phyloP scores from a whole-genome alignment of 768 basidiomycete species.

The Coprinopsis cinerea region DNA sequence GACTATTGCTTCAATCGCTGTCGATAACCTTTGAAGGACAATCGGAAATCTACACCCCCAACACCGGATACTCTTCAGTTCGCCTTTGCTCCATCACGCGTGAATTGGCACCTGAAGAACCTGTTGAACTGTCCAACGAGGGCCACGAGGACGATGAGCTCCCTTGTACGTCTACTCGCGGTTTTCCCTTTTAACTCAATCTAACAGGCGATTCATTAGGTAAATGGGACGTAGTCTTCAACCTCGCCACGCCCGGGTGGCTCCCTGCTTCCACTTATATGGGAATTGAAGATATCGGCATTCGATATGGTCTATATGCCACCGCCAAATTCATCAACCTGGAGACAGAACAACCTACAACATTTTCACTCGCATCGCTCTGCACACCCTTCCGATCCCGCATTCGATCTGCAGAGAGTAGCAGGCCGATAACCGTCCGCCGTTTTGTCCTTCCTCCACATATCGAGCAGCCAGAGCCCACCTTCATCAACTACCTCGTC shows the following conservation, averaged over 20 bases:
- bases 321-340: conserved; percentile 51
- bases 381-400: conserved; percentile 53
- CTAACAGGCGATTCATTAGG: conserved; percentile 29
- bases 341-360: conserved; percentile 30
- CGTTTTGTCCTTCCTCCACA: conserved; percentile 47
- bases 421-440: conserved; percentile 39
- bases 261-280: conserved; percentile 57
- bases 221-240: conserved; percentile 73
- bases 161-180: conserved; percentile 35
- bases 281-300: conserved; percentile 48
- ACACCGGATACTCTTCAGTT: conserved; percentile 59
- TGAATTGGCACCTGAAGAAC: conserved; percentile 49
- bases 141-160: conserved; percentile 50
- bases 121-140: conserved; percentile 59
- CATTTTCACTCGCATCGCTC: conserved; percentile 46
- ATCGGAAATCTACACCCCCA: conserved; percentile 61
- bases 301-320: conserved; percentile 62
- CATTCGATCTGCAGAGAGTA: conserved; percentile 33
- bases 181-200: conserved; percentile 1
- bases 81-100: conserved; percentile 65
- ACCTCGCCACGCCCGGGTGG: conserved; percentile 87
- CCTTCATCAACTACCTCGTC: conserved; percentile 37
- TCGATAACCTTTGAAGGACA: conserved; percentile 82
- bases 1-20: conserved; percentile 62
- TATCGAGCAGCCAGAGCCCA: conserved; percentile 27